phyloP scores from a whole-genome alignment of 192 early-diverging fungal species.

The Entomortierella chlamydospora region DNA sequence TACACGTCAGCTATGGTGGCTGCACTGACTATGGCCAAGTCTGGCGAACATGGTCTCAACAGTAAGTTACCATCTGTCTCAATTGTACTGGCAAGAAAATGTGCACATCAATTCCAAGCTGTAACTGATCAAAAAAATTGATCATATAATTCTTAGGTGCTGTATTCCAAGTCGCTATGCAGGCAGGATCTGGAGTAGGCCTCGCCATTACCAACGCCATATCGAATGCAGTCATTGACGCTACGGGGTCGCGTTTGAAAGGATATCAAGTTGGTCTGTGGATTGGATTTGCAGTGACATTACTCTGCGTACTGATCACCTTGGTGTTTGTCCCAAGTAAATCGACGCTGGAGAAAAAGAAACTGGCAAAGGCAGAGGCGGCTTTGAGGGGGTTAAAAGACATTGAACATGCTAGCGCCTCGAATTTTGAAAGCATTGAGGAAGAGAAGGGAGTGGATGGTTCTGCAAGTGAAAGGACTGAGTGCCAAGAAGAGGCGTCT shows the following conservation, averaged over 20 bases:
- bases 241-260: conserved; percentile 33
- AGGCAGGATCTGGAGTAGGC: conserved; percentile 55
- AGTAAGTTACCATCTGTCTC: conserved; percentile 23
- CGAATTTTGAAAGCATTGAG: not conserved
- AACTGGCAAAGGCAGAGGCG: conserved; percentile 15
- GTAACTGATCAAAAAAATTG: too few species aligned
- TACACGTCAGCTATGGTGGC: conserved; percentile 57
- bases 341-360: conserved; percentile 42
- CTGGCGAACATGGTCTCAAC: conserved; percentile 50
- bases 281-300: conserved; percentile 47
- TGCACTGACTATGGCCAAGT: conserved; percentile 45
- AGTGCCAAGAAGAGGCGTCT: not conserved
- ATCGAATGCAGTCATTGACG: conserved; percentile 44
- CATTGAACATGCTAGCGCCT: not conserved
- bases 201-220: conserved; percentile 57
- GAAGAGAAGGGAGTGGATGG: not conserved
- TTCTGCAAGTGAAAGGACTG: not conserved
- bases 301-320: conserved; percentile 44
- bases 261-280: conserved; percentile 49
- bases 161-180: conserved; percentile 55
- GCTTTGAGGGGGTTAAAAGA: not conserved
- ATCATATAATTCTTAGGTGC: conserved; percentile 50
- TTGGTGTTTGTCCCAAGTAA: conserved; percentile 49
- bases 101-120: too few species aligned
- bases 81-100: too few species aligned